Conservation (phyloP, 2,329 filamentous ascomycete species). For the Penicillium glabrum region DNA sequence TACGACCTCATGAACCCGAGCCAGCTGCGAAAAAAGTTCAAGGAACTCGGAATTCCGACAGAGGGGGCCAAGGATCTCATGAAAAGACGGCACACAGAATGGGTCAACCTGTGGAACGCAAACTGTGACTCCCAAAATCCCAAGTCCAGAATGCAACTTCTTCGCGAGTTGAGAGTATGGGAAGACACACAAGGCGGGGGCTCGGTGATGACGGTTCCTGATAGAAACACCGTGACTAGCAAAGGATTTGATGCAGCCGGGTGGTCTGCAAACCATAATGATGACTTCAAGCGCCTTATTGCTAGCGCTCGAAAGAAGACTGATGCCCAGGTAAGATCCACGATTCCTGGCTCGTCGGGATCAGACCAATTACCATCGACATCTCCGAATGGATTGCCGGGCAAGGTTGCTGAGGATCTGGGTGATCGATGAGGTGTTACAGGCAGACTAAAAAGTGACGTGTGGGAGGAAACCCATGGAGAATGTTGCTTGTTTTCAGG, state of each 20-base stretch:
- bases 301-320: slow-evolving; percentile 66
- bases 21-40: slow-evolving; percentile 75
- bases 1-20: slow-evolving; percentile 84
- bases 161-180: slow-evolving; percentile 81
- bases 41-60: slow-evolving; percentile 74
- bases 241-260: slow-evolving; percentile 83
- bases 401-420: not conserved
- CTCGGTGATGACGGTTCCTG: slow-evolving; percentile 35
- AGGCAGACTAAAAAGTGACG: not conserved
- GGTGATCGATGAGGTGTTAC: not conserved
- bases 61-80: slow-evolving; percentile 68
- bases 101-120: slow-evolving; percentile 94
- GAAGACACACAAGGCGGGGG: slow-evolving; percentile 75
- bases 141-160: slow-evolving; percentile 67
- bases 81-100: slow-evolving; percentile 82
- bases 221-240: slow-evolving; percentile 61
- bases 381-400: not conserved
- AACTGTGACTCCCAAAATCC: slow-evolving; percentile 85
- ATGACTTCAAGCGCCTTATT: slow-evolving; percentile 77
- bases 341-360: slow-evolving; percentile 22
- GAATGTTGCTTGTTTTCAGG: not conserved
- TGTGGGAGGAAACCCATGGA: not conserved
- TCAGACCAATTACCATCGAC: not conserved
- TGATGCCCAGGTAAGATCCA: slow-evolving; percentile 29
- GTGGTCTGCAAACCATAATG: slow-evolving; percentile 72